Evolutionary conservation across 1,284 basidiomycete genomes (phyloP).

Genomic region (Malassezia slooffiae): DNA sequence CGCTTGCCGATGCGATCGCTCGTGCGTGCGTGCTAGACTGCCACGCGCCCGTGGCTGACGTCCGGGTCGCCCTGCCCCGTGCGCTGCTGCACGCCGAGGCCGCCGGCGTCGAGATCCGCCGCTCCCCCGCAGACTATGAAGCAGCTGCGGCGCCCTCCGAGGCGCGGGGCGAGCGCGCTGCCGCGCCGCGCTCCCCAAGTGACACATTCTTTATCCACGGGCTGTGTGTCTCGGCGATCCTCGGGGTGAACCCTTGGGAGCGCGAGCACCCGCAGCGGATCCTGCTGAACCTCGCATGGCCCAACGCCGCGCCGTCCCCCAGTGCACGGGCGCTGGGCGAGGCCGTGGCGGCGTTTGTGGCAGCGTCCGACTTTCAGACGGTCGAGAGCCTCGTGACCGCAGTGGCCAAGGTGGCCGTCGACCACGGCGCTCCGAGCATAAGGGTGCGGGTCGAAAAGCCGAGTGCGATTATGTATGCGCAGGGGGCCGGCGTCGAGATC

Average conservation of each 20-base stretch:
- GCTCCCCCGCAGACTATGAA: too few species aligned
- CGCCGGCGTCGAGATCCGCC: constrained; percentile 50
- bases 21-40: constrained; percentile 49
- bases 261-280: constrained; percentile 60
- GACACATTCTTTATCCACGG: constrained; percentile 50
- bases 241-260: constrained; percentile 66
- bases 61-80: constrained; percentile 53
- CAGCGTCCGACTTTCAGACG: constrained; percentile 56
- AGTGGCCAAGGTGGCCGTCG: constrained; percentile 53
- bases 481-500: constrained; percentile 57
- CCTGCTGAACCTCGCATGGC: constrained; percentile 54
- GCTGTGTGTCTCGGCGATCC: constrained; percentile 51
- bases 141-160: too few species aligned
- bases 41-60: constrained; percentile 47
- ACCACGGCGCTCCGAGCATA: constrained; percentile 28
- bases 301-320: constrained; percentile 14
- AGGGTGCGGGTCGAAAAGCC: constrained; percentile 62
- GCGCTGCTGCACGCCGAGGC: constrained; percentile 54
- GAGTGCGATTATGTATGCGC: constrained; percentile 62
- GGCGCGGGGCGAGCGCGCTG: background rate
- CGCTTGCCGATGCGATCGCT: constrained; percentile 48
- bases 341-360: constrained; percentile 48
- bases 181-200: background rate
- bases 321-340: constrained; percentile 15
- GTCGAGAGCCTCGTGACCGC: constrained; percentile 63